Percentiles rank a stretch among this genome's conserved stretches.
Conservation (phyloP, 2,329 filamentous ascomycete species). For the Coleophoma crateriformis region DNA sequence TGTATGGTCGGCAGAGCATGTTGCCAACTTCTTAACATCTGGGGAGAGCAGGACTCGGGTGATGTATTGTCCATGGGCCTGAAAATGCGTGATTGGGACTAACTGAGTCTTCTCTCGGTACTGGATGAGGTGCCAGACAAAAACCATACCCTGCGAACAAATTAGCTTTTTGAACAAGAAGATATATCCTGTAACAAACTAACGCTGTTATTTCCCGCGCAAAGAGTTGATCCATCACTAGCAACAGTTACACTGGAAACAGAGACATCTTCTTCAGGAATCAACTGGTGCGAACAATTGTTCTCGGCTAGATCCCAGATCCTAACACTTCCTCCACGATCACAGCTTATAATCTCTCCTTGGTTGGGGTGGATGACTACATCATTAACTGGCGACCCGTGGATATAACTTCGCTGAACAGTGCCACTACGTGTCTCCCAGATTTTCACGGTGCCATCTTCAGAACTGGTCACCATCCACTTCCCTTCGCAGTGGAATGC, state of each 20-base stretch:
- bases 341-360: conserved; percentile 95
- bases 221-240: conserved; percentile 86
- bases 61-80: conserved; percentile 68
- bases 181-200: conserved; percentile 18
- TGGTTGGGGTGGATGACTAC: conserved; percentile 99
- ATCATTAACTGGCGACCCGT: conserved; percentile 87
- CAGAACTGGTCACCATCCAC: conserved; percentile 98
- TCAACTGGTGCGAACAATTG: conserved; percentile 91
- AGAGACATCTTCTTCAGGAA: conserved; percentile 91
- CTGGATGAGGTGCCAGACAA: conserved; percentile 92
- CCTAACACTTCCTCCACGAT: conserved; percentile 84
- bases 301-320: conserved; percentile 98
- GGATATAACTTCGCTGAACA: conserved; percentile 88
- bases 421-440: conserved; percentile 27
- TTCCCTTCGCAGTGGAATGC: conserved; percentile 98
- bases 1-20: conserved; percentile 71
- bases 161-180: conserved; percentile 8
- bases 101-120: conserved; percentile 60
- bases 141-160: conserved; percentile 74
- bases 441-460: conserved; percentile 61
- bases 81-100: conserved; percentile 66
- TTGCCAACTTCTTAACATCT: conserved; percentile 69
- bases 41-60: conserved; percentile 69
- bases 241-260: conserved; percentile 95
- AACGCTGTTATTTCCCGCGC: conserved; percentile 88